Evolutionary conservation across 2,329 filamentous ascomycete species (phyloP).

Genomic region (Stachybotrys elegans): DNA sequence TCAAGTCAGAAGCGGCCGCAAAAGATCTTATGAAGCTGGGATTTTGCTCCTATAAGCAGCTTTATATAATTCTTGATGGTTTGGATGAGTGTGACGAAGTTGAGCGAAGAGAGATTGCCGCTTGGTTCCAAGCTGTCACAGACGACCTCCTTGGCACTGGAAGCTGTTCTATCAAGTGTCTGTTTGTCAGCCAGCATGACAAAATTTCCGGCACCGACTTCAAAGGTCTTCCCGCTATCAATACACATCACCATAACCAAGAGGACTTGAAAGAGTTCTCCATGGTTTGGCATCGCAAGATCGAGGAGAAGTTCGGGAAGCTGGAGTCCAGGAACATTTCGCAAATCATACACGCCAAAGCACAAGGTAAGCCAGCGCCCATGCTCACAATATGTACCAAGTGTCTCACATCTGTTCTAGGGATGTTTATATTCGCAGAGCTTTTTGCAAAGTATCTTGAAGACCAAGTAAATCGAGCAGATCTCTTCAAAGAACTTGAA

Average conservation of each 20-base stretch:
- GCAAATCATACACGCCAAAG: slow-evolving; percentile 4
- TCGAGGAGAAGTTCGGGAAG: slow-evolving; percentile 5
- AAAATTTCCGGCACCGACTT: slow-evolving; percentile 5
- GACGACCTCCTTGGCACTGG: not conserved
- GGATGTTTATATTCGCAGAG: slow-evolving; percentile 7
- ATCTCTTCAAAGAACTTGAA: not conserved
- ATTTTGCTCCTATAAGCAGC: not conserved
- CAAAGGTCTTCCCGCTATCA: not conserved
- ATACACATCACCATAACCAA: slow-evolving; percentile 1
- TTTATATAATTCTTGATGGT: slow-evolving; percentile 6
- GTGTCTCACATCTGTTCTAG: not conserved
- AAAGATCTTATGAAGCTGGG: not conserved
- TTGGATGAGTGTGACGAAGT: slow-evolving; percentile 4
- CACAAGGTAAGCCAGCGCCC: slow-evolving; percentile 2
- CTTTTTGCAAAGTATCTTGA: slow-evolving; percentile 3
- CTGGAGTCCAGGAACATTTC: slow-evolving; percentile 1
- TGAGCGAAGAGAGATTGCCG: slow-evolving; percentile 5
- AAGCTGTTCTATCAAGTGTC: slow-evolving; percentile 4
- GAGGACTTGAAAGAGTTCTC: slow-evolving; percentile 6
- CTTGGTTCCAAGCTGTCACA: slow-evolving; percentile 3
- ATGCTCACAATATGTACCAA: not conserved
- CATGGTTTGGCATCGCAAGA: slow-evolving; percentile 2
- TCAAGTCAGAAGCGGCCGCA: not conserved
- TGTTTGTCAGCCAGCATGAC: slow-evolving; percentile 10
- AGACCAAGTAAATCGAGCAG: not conserved